Evolutionary conservation across 2,329 filamentous ascomycete genomes (phyloP), one percentile per base, ranked within the genome.

Genomic region (Davidsoniella virescens): DNA sequence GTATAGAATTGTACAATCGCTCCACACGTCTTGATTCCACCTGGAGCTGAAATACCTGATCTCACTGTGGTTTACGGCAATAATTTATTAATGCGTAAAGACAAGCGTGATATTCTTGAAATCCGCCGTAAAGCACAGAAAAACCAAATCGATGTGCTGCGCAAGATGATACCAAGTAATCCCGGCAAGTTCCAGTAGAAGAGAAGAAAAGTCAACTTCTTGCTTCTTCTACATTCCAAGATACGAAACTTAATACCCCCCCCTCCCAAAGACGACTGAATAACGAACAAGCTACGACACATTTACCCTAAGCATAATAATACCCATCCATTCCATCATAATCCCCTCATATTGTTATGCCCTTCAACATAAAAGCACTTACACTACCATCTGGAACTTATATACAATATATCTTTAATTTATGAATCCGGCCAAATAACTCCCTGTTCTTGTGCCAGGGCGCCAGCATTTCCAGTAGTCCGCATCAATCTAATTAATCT

Each of bases 31-130:
- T 67, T 71, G 23, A 67, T 87, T 40, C 63, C 65, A 0, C 72
- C 77, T 8, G 72, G 74, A 0, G 73, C 77, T 29, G 64, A 68
- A 9, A 59, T 88, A 0, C 74, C 75, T 0, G 81, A 86, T 53
- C 78, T 75, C 60, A 81, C 78, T 0, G 82, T 87, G 4, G 67
- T 87, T 18, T 87, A 77, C 63, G 80, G 81, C 0, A 73, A 75
- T 52, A 80, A 80, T 23, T 67, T 69, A 56, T 44, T 48, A 37
- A 68, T 70, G 55, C 70, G 78, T 54, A 62, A 63, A 26, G 80
- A 85, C 59, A 71, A 64, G 43, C 75, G 77, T 47, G 72, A 75
- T n/a, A 69, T 80, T 23, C 68, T 76, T 50, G 76, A 80, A 41
- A 64, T 80, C 54, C 76, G 78, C 59, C 71, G 83, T 58, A 72